Evolutionary conservation across 805 yeast species (phyloP).

Genomic region (Nakazawaea siamensis): DNA sequence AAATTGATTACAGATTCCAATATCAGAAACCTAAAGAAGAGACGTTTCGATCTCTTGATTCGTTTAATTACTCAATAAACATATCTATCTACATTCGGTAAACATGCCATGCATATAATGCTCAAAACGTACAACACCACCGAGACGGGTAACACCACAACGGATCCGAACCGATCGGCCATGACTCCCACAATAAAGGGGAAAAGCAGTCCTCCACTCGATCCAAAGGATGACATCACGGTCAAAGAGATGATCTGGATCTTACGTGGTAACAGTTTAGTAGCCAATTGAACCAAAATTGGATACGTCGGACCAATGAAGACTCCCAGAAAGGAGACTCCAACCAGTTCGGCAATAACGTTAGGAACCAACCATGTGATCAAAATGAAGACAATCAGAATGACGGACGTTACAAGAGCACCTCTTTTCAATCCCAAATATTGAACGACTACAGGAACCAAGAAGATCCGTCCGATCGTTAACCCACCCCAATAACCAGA

Average conservation of each 20-base stretch:
- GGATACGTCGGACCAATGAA: slow-evolving; percentile 26
- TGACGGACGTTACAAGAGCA: slow-evolving; percentile 16
- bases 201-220: slow-evolving; percentile 26
- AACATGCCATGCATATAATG: slow-evolving; percentile 18
- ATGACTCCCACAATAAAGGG: slow-evolving; percentile 26
- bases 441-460: slow-evolving; percentile 20
- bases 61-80: background rate
- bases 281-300: slow-evolving; percentile 18
- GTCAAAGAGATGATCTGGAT: slow-evolving; percentile 24
- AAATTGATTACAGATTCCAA: slow-evolving; percentile 19
- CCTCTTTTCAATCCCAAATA: slow-evolving; percentile 20
- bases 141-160: slow-evolving; percentile 23
- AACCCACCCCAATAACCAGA: slow-evolving; percentile 28
- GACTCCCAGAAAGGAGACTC: slow-evolving; percentile 23
- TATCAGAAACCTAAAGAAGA: slow-evolving; percentile 18
- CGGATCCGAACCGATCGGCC: slow-evolving; percentile 22
- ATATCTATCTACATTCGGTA: slow-evolving; percentile 18
- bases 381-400: slow-evolving; percentile 17
- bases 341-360: slow-evolving; percentile 18
- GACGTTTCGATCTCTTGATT: slow-evolving; percentile 22
- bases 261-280: slow-evolving; percentile 22
- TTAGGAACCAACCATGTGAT: slow-evolving; percentile 23
- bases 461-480: slow-evolving; percentile 24
- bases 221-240: slow-evolving; percentile 25
- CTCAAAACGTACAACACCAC: slow-evolving; percentile 17